These are phyloP conservation scores for Clavispora santaluciae DNA, from an alignment of 805 yeast genomes.

Conservation along the genomic window DNA sequence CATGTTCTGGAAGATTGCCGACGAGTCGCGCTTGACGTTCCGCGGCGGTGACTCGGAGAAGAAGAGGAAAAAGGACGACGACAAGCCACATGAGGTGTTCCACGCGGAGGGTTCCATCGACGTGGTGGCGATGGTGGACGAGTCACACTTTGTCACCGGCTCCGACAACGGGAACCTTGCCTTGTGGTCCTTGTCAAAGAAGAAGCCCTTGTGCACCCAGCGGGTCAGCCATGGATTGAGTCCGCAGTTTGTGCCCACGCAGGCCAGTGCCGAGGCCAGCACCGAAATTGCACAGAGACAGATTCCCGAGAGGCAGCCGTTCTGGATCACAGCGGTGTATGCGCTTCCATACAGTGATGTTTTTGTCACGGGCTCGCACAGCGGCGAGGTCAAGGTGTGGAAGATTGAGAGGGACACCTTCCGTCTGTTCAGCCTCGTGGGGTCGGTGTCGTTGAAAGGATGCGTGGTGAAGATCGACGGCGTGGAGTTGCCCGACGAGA, in stretches of 20 bases:
- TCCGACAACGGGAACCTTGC: constrained; percentile 88
- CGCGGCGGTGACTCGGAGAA: constrained; percentile 75
- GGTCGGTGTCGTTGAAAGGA: constrained; percentile 61
- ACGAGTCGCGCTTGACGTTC: constrained; percentile 89
- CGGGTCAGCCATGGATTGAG: constrained; percentile 75
- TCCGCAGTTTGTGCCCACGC: constrained; percentile 38
- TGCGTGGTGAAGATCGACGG: constrained; percentile 59
- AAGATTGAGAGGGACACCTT: constrained; percentile 53
- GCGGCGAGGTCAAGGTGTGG: constrained; percentile 79
- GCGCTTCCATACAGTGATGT: constrained; percentile 83
- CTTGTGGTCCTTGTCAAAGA: constrained; percentile 88
- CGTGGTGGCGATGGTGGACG: constrained; percentile 86
- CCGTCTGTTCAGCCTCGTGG: constrained; percentile 55
- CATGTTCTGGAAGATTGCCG: constrained; percentile 94
- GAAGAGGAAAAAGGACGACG: constrained; percentile 29
- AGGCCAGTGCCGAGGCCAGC: constrained; percentile 48
- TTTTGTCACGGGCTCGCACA: constrained; percentile 85
- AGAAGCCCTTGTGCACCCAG: constrained; percentile 72
- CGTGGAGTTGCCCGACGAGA: constrained; percentile 45
- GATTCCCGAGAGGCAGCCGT: constrained; percentile 72
- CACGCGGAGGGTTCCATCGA: constrained; percentile 85
- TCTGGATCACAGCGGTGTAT: constrained; percentile 76
- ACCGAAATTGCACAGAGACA: constrained; percentile 46
- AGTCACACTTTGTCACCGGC: constrained; percentile 89
- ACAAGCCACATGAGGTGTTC: constrained; percentile 28